Conservation (phyloP, 2,329 filamentous ascomycete genomes). For the Zymoseptoria tritici region DNA sequence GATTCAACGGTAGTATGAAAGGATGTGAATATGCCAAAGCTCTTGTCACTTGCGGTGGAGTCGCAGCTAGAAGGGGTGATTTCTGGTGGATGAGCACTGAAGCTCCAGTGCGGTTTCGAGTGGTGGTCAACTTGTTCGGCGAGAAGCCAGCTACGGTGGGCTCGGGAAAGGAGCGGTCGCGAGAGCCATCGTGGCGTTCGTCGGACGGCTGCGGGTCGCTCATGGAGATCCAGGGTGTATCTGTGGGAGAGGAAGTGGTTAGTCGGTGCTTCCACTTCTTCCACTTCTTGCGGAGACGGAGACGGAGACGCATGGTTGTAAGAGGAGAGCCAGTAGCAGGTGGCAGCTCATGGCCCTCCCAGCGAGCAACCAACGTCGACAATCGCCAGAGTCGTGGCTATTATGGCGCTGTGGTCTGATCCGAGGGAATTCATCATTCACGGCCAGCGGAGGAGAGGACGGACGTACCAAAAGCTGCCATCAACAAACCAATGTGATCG, state of each 20-base stretch:
- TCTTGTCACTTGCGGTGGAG: conserved; percentile 87
- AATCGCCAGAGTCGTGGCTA: background rate
- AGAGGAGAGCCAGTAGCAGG: background rate
- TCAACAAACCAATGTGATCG: conserved; percentile 4
- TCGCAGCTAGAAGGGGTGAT: conserved; percentile 83
- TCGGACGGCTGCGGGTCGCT: conserved; percentile 7
- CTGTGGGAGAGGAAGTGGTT: conserved; percentile 4
- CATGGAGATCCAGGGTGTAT: conserved; percentile 20
- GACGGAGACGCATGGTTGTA: background rate
- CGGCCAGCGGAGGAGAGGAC: background rate
- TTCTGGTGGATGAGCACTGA: conserved; percentile 90
- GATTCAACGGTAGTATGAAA: conserved; percentile 83
- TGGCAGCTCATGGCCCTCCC: background rate
- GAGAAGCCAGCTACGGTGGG: conserved; percentile 88
- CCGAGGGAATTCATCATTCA: background rate
- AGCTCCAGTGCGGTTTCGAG: conserved; percentile 13
- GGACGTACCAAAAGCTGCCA: conserved; percentile 19
- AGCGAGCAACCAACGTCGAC: background rate
- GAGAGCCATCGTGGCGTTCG: conserved; percentile 13
- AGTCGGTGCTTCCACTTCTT: background rate
- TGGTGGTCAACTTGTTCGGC: conserved; percentile 59
- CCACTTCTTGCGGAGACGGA: background rate
- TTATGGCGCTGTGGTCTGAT: background rate
- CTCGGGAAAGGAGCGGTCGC: conserved; percentile 27
- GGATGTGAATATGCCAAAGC: conserved; percentile 94